Base-by-base conservation (phyloP, 345 rosid genomes). In the Noccaea caerulescens region DNA sequence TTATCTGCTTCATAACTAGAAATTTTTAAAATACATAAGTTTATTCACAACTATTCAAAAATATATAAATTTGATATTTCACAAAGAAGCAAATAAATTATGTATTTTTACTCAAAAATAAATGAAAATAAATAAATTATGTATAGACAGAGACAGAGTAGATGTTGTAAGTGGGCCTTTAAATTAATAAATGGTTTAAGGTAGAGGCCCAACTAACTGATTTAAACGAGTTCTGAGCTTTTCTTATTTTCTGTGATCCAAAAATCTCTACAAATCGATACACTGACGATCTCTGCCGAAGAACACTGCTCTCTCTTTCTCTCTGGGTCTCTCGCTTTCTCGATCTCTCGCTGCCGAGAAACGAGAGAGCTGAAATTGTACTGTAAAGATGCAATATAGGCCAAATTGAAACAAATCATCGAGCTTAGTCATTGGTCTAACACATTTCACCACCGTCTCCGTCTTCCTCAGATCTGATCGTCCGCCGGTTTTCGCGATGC, bases 401-500 rank as follows among this genome's bases (percentile, higher is more conserved):
- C 43, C 42, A 37, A 34, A 6, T 47, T 55, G 77, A 57, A 58
- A 49, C 16, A 30, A 13, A 56, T 65, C 66, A 30, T 49, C 72
- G 30, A 49, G n/a, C 16, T 2, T 47, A 39, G 33, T 56, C 66
- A 56, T 14, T 64, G 32, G 5, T 58, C 16, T 58, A 9, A 58
- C 73, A 68, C 68, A 67, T 60, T 68, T 13, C 33, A 36, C 12
- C 49, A 16, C 61, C 45, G 67, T 56, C 67, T 47, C 59, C 64
- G 25, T 64, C 81, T 47, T 63, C 69, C 30, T 72, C 81, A 82
- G 88, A 84, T 84, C 88, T 80, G 85, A 54, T 79, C 58, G 16
- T 41, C 66, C 70, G 65, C 77, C 78, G 75, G 79, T 69, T 70
- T 64, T 72, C 84, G 81, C 82, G 83, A 93, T 93, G 98, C 75